Percentiles rank a stretch among this genome's conserved stretches.
Evolutionary conservation across 768 basidiomycete genomes (phyloP).

Genomic region (Neoboletus subvelutipes): DNA sequence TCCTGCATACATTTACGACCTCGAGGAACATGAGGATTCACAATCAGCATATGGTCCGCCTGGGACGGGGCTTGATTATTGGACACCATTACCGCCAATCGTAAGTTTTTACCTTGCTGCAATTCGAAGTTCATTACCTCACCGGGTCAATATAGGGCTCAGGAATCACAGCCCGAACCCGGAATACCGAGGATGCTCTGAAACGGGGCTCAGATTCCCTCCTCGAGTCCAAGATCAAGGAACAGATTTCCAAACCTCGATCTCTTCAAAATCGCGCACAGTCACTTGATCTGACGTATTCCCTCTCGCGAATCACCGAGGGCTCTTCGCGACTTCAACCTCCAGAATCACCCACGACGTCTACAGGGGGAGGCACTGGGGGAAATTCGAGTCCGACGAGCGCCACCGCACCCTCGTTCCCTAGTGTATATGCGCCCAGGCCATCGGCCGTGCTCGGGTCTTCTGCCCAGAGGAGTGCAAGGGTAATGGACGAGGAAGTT

Average conservation of each 20-base stretch:
- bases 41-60: conserved; percentile 56
- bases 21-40: conserved; percentile 69
- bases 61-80: conserved; percentile 61
- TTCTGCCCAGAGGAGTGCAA: conserved; percentile 42
- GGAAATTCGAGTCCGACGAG: conserved; percentile 80
- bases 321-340: conserved; percentile 57
- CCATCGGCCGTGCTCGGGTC: conserved; percentile 46
- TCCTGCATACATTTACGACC: conserved; percentile 77
- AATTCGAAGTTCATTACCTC: conserved; percentile 17
- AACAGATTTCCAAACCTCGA: conserved; percentile 71
- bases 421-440: conserved; percentile 78
- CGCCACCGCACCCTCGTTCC: conserved; percentile 76
- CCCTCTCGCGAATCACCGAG: conserved; percentile 79
- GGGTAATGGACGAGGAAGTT: conserved; percentile 50
- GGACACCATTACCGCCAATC: conserved; percentile 75
- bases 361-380: conserved; percentile 67
- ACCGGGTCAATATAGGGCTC: conserved; percentile 49
- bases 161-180: conserved; percentile 64
- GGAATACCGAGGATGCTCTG: conserved; percentile 70
- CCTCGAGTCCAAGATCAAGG: conserved; percentile 80
- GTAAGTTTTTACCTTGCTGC: conserved; percentile 41
- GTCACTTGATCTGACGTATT: conserved; percentile 83
- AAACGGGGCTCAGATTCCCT: conserved; percentile 85
- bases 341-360: conserved; percentile 81
- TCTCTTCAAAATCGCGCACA: conserved; percentile 86